Evolutionary conservation across 768 basidiomycete genomes (phyloP).

Genomic region (Suillus hirtellus): DNA sequence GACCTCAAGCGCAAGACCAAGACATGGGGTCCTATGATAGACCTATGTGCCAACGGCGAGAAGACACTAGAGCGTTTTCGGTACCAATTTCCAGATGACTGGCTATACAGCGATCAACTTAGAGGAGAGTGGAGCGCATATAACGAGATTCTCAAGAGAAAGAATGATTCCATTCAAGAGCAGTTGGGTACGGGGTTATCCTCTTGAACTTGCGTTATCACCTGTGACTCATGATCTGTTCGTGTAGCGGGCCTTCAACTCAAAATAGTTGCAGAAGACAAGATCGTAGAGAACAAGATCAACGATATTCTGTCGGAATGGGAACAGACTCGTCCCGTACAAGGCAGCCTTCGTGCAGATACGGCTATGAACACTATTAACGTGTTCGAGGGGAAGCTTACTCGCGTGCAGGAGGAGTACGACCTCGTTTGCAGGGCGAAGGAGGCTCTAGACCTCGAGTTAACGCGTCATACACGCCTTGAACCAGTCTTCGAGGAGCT

Average conservation of each 20-base stretch:
- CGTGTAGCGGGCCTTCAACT: slow-evolving; percentile 88
- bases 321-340: slow-evolving; percentile 95
- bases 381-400: slow-evolving; percentile 90
- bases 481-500: slow-evolving; percentile 95
- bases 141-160: slow-evolving; percentile 95
- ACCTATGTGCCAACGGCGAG: slow-evolving; percentile 91
- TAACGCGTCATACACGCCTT: slow-evolving; percentile 85
- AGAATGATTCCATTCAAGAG: slow-evolving; percentile 98
- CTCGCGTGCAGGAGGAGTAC: slow-evolving; percentile 89
- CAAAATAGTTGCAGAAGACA: slow-evolving; percentile 99
- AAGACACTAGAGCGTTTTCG: slow-evolving; percentile 96
- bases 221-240: slow-evolving; percentile 11
- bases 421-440: slow-evolving; percentile 95
- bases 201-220: slow-evolving; percentile 5
- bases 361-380: slow-evolving; percentile 95
- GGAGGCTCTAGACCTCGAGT: slow-evolving; percentile 93
- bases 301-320: slow-evolving; percentile 88
- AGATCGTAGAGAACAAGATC: slow-evolving; percentile 96
- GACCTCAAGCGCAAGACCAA: slow-evolving; percentile 97
- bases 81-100: slow-evolving; percentile 95
- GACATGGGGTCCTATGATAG: slow-evolving; percentile 96
- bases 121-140: slow-evolving; percentile 98
- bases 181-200: slow-evolving; percentile 71
- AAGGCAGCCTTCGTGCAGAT: slow-evolving; percentile 95
- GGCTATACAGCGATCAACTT: slow-evolving; percentile 98